A percentile compares a stretch with the other conserved stretches of the same genome.
Evolutionary conservation across 2,329 filamentous ascomycete species (phyloP).

Genomic region (Penicillium italicum): DNA sequence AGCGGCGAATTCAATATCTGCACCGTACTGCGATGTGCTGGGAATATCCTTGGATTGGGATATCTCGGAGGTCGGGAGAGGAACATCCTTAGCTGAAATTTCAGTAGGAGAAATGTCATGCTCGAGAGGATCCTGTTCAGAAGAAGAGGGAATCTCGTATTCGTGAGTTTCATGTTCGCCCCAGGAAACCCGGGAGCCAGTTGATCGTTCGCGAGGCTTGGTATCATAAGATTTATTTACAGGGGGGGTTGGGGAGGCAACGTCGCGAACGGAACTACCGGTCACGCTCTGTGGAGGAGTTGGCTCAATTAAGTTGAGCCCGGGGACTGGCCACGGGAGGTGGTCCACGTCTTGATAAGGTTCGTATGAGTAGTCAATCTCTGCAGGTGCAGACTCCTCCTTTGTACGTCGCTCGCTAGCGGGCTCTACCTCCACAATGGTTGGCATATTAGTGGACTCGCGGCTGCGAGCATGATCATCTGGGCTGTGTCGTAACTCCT

Average conservation of each 20-base stretch:
- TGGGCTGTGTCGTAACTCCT: constrained; percentile 38
- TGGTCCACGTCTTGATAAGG: constrained; percentile 18
- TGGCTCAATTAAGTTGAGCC: constrained; percentile 55
- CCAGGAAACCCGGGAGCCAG: constrained; percentile 60
- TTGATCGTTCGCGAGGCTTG: constrained; percentile 44
- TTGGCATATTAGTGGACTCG: constrained; percentile 24
- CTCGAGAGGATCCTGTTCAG: constrained; percentile 33
- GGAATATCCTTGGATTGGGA: constrained; percentile 1
- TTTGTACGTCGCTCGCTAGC: constrained; percentile 22
- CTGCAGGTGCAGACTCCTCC: constrained; percentile 1
- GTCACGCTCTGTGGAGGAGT: constrained; percentile 53
- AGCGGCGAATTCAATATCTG: constrained; percentile 67
- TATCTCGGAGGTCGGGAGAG: constrained; percentile 8
- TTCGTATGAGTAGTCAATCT: constrained; percentile 10
- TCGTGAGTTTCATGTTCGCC: constrained; percentile 63
- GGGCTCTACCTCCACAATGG: constrained; percentile 33
- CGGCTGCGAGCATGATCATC: constrained; percentile 32
- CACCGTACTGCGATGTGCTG: constrained; percentile 49
- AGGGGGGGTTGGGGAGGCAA: constrained; percentile 29
- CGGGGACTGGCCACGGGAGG: constrained; percentile 49
- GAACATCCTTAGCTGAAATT: constrained; percentile 10
- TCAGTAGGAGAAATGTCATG: constrained; percentile 19
- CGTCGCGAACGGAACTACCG: constrained; percentile 36
- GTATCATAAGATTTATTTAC: constrained; percentile 46
- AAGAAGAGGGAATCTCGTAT: constrained; percentile 58